Base-by-base conservation (phyloP, 371 early-diverging fungal species). In the Blakeslea trispora region DNA sequence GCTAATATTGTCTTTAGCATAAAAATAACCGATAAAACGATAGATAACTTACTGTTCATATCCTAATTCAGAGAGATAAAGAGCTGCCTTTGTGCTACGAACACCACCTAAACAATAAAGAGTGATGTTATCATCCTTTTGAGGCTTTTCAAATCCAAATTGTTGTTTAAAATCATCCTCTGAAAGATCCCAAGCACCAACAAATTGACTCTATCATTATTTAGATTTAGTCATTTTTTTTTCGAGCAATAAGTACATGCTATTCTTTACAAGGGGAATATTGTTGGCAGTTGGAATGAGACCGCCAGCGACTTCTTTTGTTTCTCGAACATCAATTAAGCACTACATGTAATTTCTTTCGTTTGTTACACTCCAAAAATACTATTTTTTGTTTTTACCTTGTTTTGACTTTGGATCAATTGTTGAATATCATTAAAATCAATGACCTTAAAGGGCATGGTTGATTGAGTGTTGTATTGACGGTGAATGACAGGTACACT, bases 281-380 rank as follows among this genome's bases (percentile, higher is more conserved):
- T 86, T 84, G 18, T 71, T 68, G 0, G 84, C 77, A 0, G 82
- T 81, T 23, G 86, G 86, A 48, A 86, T 84, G 52, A 31, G 48
- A 14, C 86, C 86, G 48, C 72, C 65, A 18, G 60, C 59, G 0
- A 82, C 64, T 66, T 86, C 86, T 34, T 69, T 60, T 10, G 74
- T 74, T 53, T 86, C 85, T 28, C 86, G 76, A 28, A 86, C 86
- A 61, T 86, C 86, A 41, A 86, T 74, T n/a, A 86, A 67, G n/a
- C n/a, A n/a, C n/a, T n/a, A n/a, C n/a, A n/a, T n/a, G n/a, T n/a
- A n/a, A n/a, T n/a, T n/a, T n/a, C n/a, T n/a, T n/a, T n/a, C n/a
- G n/a, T n/a, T n/a, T n/a, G n/a, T n/a, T n/a, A n/a, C n/a, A n/a
- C n/a, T n/a, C n/a, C n/a, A n/a, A n/a, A n/a, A n/a, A n/a, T n/a